These are phyloP conservation scores for Cucurbita pepo DNA, from an alignment of 306 rosid species.

Conservation along the genomic window DNA sequence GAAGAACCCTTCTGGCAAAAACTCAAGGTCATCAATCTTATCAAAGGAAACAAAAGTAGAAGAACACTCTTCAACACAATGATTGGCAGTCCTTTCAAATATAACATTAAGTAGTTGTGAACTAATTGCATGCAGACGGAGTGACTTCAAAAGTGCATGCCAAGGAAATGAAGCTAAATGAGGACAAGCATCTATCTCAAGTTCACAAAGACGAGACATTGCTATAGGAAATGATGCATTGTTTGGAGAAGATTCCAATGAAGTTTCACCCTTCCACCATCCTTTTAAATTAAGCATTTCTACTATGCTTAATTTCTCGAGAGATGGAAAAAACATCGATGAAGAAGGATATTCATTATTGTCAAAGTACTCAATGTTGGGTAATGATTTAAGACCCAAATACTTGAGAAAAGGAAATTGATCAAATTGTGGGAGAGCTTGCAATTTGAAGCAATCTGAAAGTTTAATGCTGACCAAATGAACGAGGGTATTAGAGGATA, in stretches of 20 bases:
- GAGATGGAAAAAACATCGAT: background rate
- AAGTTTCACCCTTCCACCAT: background rate
- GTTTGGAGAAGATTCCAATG: no score
- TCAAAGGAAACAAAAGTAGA: no score
- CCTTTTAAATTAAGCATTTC: background rate
- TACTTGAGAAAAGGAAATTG: background rate
- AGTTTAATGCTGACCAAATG: background rate
- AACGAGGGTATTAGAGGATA: background rate
- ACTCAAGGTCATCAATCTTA: background rate
- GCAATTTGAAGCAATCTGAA: background rate
- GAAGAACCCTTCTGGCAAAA: background rate
- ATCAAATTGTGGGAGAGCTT: background rate
- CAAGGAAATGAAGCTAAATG: background rate
- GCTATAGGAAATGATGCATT: no score
- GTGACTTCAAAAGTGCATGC: background rate
- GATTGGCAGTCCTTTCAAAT: background rate
- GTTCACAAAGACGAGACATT: background rate
- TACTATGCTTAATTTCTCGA: background rate
- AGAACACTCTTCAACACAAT: no score
- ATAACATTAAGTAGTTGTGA: background rate
- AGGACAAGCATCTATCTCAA: background rate
- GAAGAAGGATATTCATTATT: background rate
- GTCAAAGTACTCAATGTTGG: background rate
- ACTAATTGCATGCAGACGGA: background rate
- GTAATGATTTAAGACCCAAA: background rate